A percentile compares a stretch with the other conserved stretches of the same genome.
These are phyloP conservation scores for Zanthoxylum bungeanum DNA, from an alignment of 345 rosid genomes.

Conservation along the genomic window DNA sequence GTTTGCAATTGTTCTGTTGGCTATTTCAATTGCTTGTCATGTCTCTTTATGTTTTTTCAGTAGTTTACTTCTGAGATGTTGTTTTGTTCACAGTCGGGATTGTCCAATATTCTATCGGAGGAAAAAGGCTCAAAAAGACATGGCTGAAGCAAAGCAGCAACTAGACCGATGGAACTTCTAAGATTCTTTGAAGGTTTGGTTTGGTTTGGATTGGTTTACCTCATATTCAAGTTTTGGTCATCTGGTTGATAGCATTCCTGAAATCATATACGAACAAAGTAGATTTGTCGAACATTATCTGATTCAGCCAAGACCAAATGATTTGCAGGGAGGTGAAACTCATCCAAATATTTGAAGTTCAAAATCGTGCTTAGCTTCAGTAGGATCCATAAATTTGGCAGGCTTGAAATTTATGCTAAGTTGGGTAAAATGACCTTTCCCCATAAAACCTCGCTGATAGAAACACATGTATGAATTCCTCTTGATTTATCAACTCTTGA, in stretches of 20 bases:
- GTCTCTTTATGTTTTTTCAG: background rate
- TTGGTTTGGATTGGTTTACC: too few relatives aligned
- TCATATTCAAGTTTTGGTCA: background rate
- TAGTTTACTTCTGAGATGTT: background rate
- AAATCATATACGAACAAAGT: background rate
- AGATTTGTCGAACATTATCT: background rate
- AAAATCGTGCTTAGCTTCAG: background rate
- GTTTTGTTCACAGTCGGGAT: constrained; percentile 61
- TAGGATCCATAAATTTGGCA: background rate
- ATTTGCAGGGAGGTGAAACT: background rate
- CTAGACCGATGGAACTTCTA: constrained; percentile 82
- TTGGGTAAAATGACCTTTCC: too few relatives aligned
- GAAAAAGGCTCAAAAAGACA: constrained; percentile 93
- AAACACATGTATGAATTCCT: background rate
- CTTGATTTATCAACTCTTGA: background rate
- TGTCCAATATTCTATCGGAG: constrained; percentile 98
- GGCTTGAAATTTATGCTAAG: background rate
- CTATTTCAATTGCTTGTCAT: background rate
- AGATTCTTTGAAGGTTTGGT: constrained; percentile 18
- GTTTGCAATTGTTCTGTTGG: background rate
- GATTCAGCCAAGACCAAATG: background rate
- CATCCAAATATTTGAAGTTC: background rate
- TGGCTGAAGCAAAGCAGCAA: constrained; percentile 79
- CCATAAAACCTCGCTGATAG: too few relatives aligned
- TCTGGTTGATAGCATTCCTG: background rate